A percentile compares a stretch with the other conserved stretches of the same genome.
These are phyloP conservation scores for Dictyostelium brefeldianum DNA, from an alignment of 78 protist species.

Conservation along the genomic window DNA sequence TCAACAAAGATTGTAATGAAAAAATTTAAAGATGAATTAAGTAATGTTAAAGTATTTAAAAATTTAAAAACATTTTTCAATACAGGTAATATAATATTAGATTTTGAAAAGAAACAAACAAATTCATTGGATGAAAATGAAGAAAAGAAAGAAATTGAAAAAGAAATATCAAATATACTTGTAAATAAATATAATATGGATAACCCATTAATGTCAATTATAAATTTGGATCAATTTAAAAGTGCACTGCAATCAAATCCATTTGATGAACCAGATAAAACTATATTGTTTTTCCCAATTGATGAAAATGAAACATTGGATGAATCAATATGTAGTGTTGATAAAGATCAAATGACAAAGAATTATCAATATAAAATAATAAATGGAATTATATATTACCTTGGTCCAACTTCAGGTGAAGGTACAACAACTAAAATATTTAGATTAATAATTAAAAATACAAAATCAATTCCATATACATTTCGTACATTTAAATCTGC, in stretches of 20 bases:
- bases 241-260: background rate
- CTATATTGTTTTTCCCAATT: background rate
- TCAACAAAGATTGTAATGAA: background rate
- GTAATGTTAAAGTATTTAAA: background rate
- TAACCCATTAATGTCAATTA: background rate
- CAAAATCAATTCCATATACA: background rate
- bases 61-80: slow-evolving; percentile 1
- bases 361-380: background rate
- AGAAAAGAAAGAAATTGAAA: background rate
- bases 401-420: background rate
- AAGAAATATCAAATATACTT: background rate
- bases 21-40: background rate
- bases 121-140: background rate
- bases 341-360: background rate
- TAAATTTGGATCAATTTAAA: background rate
- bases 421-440: background rate
- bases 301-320: background rate
- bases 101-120: background rate
- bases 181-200: background rate
- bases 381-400: background rate
- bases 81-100: background rate
- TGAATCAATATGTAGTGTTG: background rate
- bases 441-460: background rate
- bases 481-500: background rate
- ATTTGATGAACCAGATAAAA: background rate